phyloP scores from a whole-genome alignment of 2,329 filamentous ascomycete species.

The Trichoderma brevicompactum region DNA sequence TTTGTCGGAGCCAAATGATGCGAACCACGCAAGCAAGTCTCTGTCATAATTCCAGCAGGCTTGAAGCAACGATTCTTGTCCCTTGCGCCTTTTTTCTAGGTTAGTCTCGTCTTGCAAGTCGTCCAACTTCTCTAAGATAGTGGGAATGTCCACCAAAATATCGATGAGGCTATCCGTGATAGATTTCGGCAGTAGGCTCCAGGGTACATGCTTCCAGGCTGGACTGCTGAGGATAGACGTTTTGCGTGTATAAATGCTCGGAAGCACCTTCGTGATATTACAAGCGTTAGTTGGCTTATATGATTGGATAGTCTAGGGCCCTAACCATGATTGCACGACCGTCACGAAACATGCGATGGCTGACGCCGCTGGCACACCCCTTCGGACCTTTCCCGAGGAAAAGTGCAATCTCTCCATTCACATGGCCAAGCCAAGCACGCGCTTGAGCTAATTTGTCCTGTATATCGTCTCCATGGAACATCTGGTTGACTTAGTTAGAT shows the following conservation, averaged over 20 bases:
- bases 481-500: background rate
- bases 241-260: too few relatives aligned
- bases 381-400: background rate
- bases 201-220: too few relatives aligned
- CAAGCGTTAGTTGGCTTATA: too few relatives aligned
- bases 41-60: background rate
- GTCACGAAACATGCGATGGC: background rate
- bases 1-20: too few relatives aligned
- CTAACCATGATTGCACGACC: slow-evolving; percentile 1
- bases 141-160: too few relatives aligned
- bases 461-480: slow-evolving; percentile 1
- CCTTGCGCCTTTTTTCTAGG: background rate
- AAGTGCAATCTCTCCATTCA: background rate
- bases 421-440: background rate
- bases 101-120: too few relatives aligned
- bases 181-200: too few relatives aligned
- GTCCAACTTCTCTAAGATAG: too few relatives aligned
- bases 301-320: too few relatives aligned
- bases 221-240: too few relatives aligned
- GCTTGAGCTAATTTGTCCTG: background rate
- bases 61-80: background rate
- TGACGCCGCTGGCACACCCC: background rate
- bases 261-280: too few relatives aligned
- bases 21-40: background rate
- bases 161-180: too few relatives aligned